Percentiles rank a stretch among this genome's conserved stretches.
Evolutionary conservation across 257 asterid species (phyloP).

Genomic region (Solanum medicagineum): DNA sequence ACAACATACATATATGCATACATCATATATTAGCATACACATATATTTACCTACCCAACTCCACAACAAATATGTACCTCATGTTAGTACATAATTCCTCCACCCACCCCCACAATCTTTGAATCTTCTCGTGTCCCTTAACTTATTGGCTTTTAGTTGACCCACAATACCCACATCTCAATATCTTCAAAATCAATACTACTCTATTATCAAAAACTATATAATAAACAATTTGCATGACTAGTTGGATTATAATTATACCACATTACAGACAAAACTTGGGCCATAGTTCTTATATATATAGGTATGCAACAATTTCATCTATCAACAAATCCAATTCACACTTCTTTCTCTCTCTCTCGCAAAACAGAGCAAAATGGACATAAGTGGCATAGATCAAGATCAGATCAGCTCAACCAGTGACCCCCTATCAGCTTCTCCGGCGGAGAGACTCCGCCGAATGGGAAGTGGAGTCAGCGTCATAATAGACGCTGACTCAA

Average conservation of each 20-base stretch:
- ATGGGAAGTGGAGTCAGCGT: constrained; percentile 47
- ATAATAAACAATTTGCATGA: background rate
- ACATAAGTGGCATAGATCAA: constrained; percentile 31
- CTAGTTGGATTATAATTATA: background rate
- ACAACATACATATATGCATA: constrained; percentile 22
- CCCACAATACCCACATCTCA: constrained; percentile 45
- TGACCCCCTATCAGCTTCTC: constrained; percentile 21
- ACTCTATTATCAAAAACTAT: background rate
- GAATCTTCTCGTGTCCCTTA: constrained; percentile 54
- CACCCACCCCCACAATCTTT: background rate
- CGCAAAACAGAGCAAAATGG: constrained; percentile 17
- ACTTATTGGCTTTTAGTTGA: constrained; percentile 31
- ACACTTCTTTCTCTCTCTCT: background rate
- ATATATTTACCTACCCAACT: background rate
- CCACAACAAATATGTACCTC: background rate
- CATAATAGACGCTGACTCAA: constrained; percentile 35
- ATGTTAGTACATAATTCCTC: background rate
- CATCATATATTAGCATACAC: background rate
- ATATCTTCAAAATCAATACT: background rate
- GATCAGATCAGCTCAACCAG: constrained; percentile 38
- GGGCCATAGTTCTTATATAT: background rate
- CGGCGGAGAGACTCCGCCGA: constrained; percentile 29
- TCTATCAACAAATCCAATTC: background rate
- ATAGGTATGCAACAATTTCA: background rate
- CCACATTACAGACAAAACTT: background rate